These are phyloP conservation scores for Aspergillus sp. DNA, from an alignment of 2,329 filamentous ascomycete genomes.

Conservation along the genomic window DNA sequence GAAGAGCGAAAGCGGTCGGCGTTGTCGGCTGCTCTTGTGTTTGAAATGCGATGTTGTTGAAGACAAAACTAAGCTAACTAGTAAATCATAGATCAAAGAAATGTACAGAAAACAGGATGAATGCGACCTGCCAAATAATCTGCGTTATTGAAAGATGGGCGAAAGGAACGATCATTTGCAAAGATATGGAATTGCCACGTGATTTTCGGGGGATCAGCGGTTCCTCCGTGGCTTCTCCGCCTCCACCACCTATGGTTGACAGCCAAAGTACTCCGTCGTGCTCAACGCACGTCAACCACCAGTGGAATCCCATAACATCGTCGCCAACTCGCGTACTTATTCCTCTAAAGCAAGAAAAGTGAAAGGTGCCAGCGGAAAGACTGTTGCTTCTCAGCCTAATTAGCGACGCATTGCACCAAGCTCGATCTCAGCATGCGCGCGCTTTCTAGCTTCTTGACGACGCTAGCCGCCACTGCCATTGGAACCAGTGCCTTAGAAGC, in stretches of 20 bases:
- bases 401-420: not conserved
- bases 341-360: not conserved
- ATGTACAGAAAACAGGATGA: not conserved
- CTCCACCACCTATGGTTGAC: not conserved
- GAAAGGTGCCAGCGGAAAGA: not conserved
- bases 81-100: not conserved
- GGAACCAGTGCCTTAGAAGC: slow-evolving; percentile 36
- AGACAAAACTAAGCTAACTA: not conserved
- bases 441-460: slow-evolving; percentile 32
- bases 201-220: not conserved
- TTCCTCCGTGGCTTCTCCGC: not conserved
- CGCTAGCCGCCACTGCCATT: slow-evolving; percentile 31
- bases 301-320: not conserved
- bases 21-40: not conserved
- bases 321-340: not conserved
- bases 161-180: not conserved
- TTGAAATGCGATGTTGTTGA: not conserved
- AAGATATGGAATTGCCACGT: not conserved
- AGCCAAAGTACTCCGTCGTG: not conserved
- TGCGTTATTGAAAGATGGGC: not conserved
- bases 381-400: not conserved
- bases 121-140: not conserved
- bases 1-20: not conserved
- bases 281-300: not conserved
- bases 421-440: slow-evolving; percentile 31